These are phyloP conservation scores for Pythium guiyangense DNA, from an alignment of 352 stramenopile species.

Conservation along the genomic window DNA sequence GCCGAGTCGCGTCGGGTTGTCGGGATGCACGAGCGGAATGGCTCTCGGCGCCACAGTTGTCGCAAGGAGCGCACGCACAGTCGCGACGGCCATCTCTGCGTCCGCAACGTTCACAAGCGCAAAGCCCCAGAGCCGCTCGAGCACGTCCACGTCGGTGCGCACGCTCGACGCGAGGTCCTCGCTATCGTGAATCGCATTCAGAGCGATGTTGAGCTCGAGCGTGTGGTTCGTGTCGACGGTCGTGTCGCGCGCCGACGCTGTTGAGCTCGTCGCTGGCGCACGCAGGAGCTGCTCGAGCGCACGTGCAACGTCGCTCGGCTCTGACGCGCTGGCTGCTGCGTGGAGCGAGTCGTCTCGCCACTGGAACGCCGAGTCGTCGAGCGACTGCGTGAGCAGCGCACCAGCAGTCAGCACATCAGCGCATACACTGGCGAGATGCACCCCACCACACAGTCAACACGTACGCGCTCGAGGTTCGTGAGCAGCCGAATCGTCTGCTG, in stretches of 20 bases:
- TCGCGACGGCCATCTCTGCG: conserved; percentile 1
- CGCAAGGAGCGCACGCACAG: conserved; percentile 11
- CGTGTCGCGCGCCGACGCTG: neutral
- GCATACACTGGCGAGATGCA: neutral
- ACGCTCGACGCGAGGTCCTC: neutral
- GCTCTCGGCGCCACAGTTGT: conserved; percentile 3
- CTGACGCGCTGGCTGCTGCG: neutral
- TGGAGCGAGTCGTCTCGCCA: neutral
- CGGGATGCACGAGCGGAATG: conserved; percentile 12
- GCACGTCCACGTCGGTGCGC: conserved; percentile 12
- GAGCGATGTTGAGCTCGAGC: conserved; percentile 11
- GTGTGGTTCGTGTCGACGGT: conserved; percentile 12
- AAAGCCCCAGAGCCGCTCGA: conserved; percentile 19
- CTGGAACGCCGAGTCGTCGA: neutral
- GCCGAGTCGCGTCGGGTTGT: conserved; percentile 10
- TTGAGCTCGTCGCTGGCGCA: neutral
- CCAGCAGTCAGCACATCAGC: neutral
- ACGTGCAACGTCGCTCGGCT: neutral
- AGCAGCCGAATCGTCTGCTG: conserved; percentile 6
- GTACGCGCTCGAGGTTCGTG: conserved; percentile 7
- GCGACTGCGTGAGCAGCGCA: neutral
- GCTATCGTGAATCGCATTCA: conserved; percentile 4
- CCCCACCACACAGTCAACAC: neutral
- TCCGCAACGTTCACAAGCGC: neutral
- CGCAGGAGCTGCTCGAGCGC: conserved; percentile 8